Evolutionary conservation across 2,329 filamentous ascomycete species (phyloP), one percentile per base, ranked within the genome.

Genomic region (Diaporthe citrichinensis): DNA sequence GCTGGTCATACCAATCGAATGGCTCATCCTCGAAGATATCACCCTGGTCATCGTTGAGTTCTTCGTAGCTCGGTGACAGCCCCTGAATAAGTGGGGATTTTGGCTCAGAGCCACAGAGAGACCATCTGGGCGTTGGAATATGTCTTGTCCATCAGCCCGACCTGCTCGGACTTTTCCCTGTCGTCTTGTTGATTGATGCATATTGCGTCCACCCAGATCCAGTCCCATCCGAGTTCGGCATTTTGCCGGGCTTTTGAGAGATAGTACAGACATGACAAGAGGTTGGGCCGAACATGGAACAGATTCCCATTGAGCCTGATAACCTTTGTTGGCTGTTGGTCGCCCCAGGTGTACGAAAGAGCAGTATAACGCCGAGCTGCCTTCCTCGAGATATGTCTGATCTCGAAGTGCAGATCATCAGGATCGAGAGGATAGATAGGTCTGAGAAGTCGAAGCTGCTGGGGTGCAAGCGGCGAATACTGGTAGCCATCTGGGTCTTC

Each of bases 361-460:
- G 57, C 57, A 15, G 57, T 59, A 8, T 39, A 59, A 12, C 31
- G 57, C 34, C n/a, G 34, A 8, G 57, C 34, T 5, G 23, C 23
- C 8, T 7, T n/a, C 34, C 57, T 59, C 6, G 57, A n/a, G 10
- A 39, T 17, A 5, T 59, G 57, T 34, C 23, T 1, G 20, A 59
- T n/a, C 57, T 59, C 57, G 57, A 59, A 59, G 15, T 23, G 57
- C 12, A 39, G 34, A 25, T 59, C 57, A n/a, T 59, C 23, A 5
- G 23, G 36, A 4, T 39, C 23, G 31, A 6, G 10, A 20, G 31
- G n/a, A 23, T 12, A n/a, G 20, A 36, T 58, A 2, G 55, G 55
- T 12, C 20, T 58, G 17, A 58, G 55, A 36, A 36, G 55, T 58
- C 55, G 55, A 58, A 58, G 17, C 55, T 58, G 31, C 55, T 58